phyloP scores from a whole-genome alignment of 306 rosid species.

The Dryas alaskensis region DNA sequence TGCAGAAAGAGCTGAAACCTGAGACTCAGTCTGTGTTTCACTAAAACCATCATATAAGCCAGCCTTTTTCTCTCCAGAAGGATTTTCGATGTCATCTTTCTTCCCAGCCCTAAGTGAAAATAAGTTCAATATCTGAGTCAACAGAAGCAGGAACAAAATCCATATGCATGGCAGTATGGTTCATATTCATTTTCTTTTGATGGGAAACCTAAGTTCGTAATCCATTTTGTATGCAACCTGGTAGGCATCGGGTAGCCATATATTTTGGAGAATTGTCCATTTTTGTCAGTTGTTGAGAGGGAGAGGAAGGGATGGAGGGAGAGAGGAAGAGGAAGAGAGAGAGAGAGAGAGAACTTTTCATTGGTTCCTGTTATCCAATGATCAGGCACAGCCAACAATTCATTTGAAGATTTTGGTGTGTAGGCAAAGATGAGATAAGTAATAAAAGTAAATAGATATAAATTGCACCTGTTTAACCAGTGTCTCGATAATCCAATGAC shows the following conservation, averaged over 20 bases:
- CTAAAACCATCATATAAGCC: slow-evolving; percentile 68
- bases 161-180: background rate
- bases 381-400: background rate
- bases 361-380: background rate
- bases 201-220: too few relatives aligned
- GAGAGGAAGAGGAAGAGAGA: too few relatives aligned
- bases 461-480: slow-evolving; percentile 70
- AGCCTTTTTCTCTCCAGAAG: slow-evolving; percentile 39
- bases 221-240: too few relatives aligned
- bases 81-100: slow-evolving; percentile 43
- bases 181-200: too few relatives aligned
- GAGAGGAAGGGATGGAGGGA: too few relatives aligned
- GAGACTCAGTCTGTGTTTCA: slow-evolving; percentile 92
- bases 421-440: background rate
- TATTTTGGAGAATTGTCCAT: too few relatives aligned
- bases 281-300: background rate
- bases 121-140: slow-evolving; percentile 28
- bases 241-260: too few relatives aligned
- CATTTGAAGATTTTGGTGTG: background rate
- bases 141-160: slow-evolving; percentile 1
- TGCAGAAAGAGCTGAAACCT: slow-evolving; percentile 47
- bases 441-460: background rate
- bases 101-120: slow-evolving; percentile 38
- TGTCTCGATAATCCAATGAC: slow-evolving; percentile 61
- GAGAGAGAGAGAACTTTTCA: background rate